These are phyloP conservation scores for Fusarium camptoceras DNA, from an alignment of 2,329 filamentous ascomycete species.

Conservation along the genomic window DNA sequence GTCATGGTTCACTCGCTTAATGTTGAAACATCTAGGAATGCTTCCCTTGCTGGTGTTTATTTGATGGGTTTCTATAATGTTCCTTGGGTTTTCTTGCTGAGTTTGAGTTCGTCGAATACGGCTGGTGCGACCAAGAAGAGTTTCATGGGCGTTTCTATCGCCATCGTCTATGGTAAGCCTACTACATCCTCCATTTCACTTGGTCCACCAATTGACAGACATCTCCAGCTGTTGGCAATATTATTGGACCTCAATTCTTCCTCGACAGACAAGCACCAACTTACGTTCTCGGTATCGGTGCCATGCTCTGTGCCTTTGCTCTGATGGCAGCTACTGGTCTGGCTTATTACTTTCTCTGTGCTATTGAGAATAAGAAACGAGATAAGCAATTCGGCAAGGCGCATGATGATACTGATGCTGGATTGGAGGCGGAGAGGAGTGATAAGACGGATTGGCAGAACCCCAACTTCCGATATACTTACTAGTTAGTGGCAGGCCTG, in stretches of 20 bases:
- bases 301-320: constrained; percentile 47
- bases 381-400: constrained; percentile 25
- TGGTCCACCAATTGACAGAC: neutral
- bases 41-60: constrained; percentile 48
- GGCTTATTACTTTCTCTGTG: constrained; percentile 38
- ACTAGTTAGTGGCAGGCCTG: neutral
- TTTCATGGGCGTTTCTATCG: constrained; percentile 47
- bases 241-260: constrained; percentile 49
- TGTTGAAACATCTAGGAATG: constrained; percentile 29
- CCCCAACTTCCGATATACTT: constrained; percentile 34
- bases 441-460: constrained; percentile 39
- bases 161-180: constrained; percentile 44
- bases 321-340: constrained; percentile 41
- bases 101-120: constrained; percentile 48
- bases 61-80: constrained; percentile 52
- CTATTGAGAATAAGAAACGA: constrained; percentile 41
- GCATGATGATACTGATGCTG: constrained; percentile 1
- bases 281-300: constrained; percentile 46
- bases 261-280: constrained; percentile 43
- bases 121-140: constrained; percentile 50
- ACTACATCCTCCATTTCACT: rapidly evolving
- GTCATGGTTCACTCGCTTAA: constrained; percentile 46
- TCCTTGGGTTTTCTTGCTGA: constrained; percentile 47
- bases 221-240: constrained; percentile 47
- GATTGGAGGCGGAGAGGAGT: constrained; percentile 11